These are phyloP conservation scores for Mycosphaerelloides madeirae DNA, from an alignment of 2,329 filamentous ascomycete species.

Conservation along the genomic window DNA sequence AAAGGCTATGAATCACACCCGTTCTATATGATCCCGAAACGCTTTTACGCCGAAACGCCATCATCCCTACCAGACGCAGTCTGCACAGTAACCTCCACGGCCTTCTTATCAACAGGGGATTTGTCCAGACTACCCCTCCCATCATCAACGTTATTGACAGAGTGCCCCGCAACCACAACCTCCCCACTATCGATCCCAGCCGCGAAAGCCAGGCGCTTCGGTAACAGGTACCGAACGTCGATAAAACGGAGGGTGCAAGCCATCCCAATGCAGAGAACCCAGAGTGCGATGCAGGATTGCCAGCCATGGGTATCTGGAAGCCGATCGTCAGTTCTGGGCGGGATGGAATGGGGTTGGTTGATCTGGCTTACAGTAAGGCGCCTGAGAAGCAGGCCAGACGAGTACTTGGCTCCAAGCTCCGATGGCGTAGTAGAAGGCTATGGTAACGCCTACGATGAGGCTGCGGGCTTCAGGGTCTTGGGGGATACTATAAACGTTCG, in stretches of 20 bases:
- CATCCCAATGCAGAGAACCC: slow-evolving; percentile 45
- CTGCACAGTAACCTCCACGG: background rate
- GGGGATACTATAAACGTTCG: slow-evolving; percentile 30
- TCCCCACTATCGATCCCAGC: slow-evolving; percentile 16
- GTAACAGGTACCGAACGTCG: slow-evolving; percentile 40
- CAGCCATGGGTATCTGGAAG: slow-evolving; percentile 42
- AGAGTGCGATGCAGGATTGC: slow-evolving; percentile 45
- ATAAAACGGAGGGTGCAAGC: slow-evolving; percentile 42
- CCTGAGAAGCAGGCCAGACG: slow-evolving; percentile 50
- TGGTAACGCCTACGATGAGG: slow-evolving; percentile 47
- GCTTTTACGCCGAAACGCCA: background rate
- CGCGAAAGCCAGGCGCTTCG: slow-evolving; percentile 21
- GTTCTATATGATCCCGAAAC: too few species aligned
- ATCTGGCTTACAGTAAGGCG: slow-evolving; percentile 41
- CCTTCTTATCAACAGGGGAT: background rate
- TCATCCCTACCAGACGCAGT: background rate
- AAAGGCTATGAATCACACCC: too few species aligned
- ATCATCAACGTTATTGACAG: slow-evolving; percentile 5
- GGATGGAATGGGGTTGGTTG: too few species aligned
- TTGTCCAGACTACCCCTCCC: too few species aligned
- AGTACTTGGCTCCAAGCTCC: slow-evolving; percentile 51
- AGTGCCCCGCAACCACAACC: slow-evolving; percentile 17
- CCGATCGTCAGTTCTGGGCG: too few species aligned
- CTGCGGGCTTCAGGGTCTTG: slow-evolving; percentile 49
- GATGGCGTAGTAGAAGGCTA: slow-evolving; percentile 49